These are phyloP conservation scores for Hyaloscypha variabilis DNA, from an alignment of 495 filamentous ascomycete genomes.

Conservation along the genomic window DNA sequence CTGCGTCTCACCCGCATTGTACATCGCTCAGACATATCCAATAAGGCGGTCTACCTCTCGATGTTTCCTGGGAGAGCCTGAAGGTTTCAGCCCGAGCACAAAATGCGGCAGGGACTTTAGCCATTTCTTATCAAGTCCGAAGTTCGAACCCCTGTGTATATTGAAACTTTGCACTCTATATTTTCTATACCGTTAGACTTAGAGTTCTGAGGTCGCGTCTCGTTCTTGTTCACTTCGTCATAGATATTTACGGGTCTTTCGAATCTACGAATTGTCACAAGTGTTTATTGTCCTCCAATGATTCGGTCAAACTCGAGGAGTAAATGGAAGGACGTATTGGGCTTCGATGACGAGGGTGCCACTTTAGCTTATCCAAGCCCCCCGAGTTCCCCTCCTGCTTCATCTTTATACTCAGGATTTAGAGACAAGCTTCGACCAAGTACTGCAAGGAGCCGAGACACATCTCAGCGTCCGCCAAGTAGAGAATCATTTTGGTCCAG, in stretches of 20 bases:
- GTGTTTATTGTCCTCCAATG: constrained; percentile 4
- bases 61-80: background rate
- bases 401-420: background rate
- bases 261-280: background rate
- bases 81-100: background rate
- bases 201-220: background rate
- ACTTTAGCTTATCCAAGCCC: constrained; percentile 2
- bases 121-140: background rate
- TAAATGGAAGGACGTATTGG: constrained; percentile 31
- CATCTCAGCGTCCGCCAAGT: background rate
- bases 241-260: background rate
- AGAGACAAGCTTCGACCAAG: constrained; percentile 3
- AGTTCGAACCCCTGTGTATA: background rate
- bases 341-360: constrained; percentile 26
- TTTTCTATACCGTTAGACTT: background rate
- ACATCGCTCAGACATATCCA: background rate
- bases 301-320: constrained; percentile 14
- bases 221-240: background rate
- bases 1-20: background rate
- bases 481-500: background rate
- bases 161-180: background rate
- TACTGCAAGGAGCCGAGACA: background rate
- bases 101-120: background rate
- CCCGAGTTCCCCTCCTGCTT: constrained; percentile 5
- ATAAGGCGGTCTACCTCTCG: background rate